A percentile compares a stretch with the other conserved stretches of the same genome.
phyloP scores from a whole-genome alignment of 1,139 yeast species.

The Yamadazyma atlantica region DNA sequence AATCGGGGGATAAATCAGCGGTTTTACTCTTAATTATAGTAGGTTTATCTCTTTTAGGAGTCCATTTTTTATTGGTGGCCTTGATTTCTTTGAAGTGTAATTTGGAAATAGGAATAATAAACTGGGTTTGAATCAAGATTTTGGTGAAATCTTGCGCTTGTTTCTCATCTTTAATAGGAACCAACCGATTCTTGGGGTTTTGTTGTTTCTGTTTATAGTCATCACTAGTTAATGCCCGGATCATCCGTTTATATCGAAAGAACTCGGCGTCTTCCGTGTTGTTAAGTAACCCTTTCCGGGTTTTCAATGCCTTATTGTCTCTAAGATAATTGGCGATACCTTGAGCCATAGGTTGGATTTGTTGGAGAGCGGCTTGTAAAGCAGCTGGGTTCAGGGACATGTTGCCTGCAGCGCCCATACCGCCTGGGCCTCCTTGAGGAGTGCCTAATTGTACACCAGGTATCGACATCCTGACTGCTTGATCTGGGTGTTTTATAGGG shows the following conservation, averaged over 20 bases:
- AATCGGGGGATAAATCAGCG: conserved; percentile 74
- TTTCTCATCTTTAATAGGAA: conserved; percentile 50
- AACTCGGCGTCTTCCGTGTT: conserved; percentile 71
- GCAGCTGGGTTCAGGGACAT: conserved; percentile 12
- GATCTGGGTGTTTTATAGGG: not conserved
- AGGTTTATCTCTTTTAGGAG: conserved; percentile 75
- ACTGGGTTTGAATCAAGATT: conserved; percentile 66
- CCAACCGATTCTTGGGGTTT: conserved; percentile 56
- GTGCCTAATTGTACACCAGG: conserved; percentile 18
- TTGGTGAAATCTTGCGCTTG: conserved; percentile 67
- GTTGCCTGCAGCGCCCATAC: conserved; percentile 3
- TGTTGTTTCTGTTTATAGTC: conserved; percentile 62
- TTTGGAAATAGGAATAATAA: conserved; percentile 73
- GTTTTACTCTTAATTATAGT: conserved; percentile 62
- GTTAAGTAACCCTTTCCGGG: conserved; percentile 74
- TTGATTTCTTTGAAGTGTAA: conserved; percentile 73
- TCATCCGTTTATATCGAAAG: conserved; percentile 82
- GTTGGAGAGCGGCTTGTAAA: conserved; percentile 12
- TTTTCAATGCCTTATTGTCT: conserved; percentile 64
- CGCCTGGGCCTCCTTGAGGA: conserved; percentile 11
- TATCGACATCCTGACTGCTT: conserved; percentile 11
- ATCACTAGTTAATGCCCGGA: conserved; percentile 72
- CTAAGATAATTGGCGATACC: conserved; percentile 74
- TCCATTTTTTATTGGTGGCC: conserved; percentile 55
- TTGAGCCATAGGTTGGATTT: conserved; percentile 24